Evolutionary conservation across 208 protist species (phyloP).

Genomic region (Trypanosoma scelopori): DNA sequence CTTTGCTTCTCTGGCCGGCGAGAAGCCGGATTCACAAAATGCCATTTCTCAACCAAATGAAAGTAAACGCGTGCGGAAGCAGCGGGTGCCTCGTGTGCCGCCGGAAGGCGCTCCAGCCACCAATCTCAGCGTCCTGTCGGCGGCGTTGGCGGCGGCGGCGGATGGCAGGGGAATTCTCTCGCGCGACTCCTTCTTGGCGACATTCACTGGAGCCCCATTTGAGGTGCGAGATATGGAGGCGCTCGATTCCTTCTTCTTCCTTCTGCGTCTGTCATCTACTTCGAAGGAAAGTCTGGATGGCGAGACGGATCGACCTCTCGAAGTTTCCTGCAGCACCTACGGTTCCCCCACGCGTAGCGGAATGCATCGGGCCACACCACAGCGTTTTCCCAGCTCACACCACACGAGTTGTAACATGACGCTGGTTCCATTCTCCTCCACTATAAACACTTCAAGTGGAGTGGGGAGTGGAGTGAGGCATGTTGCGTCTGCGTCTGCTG

Average conservation of each 20-base stretch:
- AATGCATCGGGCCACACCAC: background rate
- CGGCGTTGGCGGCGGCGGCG: constrained; percentile 35
- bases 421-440: too few species aligned
- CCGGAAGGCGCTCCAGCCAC: constrained; percentile 37
- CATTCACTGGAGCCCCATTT: constrained; percentile 48
- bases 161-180: constrained; percentile 52
- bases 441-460: too few species aligned
- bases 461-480: too few species aligned
- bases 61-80: constrained; percentile 25
- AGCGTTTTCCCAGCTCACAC: too few species aligned
- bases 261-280: constrained; percentile 32
- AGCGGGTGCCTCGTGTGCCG: constrained; percentile 6
- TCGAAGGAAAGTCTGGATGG: constrained; percentile 22
- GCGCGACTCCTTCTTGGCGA: constrained; percentile 33
- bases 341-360: background rate
- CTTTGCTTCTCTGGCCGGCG: constrained; percentile 14
- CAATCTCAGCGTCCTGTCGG: constrained; percentile 46
- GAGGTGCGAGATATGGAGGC: constrained; percentile 42
- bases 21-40: background rate
- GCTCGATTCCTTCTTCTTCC: constrained; percentile 25
- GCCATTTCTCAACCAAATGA: constrained; percentile 1
- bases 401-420: too few species aligned
- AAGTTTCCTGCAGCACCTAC: constrained; percentile 6
- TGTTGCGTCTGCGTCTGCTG: too few species aligned
- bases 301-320: constrained; percentile 3